Percentiles rank a stretch among this genome's conserved stretches.
These are phyloP conservation scores for Trypanosoma brucei DNA, from an alignment of 208 protist genomes.

Conservation along the genomic window DNA sequence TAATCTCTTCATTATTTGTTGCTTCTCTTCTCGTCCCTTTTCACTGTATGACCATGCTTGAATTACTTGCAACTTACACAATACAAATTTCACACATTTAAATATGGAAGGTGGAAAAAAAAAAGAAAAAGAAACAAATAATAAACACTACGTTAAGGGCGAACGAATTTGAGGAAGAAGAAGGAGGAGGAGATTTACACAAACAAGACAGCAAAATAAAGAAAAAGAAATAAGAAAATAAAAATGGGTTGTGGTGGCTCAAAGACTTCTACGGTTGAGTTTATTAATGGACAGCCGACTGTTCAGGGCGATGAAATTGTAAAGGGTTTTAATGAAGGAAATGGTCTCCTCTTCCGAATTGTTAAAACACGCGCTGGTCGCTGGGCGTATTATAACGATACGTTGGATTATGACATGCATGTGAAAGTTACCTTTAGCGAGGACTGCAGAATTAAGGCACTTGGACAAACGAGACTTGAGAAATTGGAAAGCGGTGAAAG, in stretches of 20 bases:
- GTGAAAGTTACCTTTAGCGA: conserved; percentile 60
- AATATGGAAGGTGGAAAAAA: too few relatives aligned
- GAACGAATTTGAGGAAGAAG: too few relatives aligned
- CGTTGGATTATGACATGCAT: conserved; percentile 69
- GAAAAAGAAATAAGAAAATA: not conserved
- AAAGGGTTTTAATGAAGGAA: conserved; percentile 70
- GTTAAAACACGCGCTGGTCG: conserved; percentile 70
- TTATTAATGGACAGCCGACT: conserved; percentile 65
- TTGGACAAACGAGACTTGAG: conserved; percentile 64
- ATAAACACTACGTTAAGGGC: too few relatives aligned
- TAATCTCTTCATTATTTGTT: too few relatives aligned
- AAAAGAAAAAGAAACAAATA: too few relatives aligned
- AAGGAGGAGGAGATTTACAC: too few relatives aligned
- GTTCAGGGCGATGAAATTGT: conserved; percentile 67
- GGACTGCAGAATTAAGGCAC: conserved; percentile 71
- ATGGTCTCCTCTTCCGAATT: conserved; percentile 82
- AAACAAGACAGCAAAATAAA: too few relatives aligned
- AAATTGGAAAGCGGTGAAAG: conserved; percentile 50
- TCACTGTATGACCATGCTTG: too few relatives aligned
- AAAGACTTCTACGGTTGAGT: conserved; percentile 23
- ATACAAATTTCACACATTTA: too few relatives aligned
- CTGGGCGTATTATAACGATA: conserved; percentile 92
- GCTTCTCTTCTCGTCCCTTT: too few relatives aligned
- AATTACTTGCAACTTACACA: too few relatives aligned
- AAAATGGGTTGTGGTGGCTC: conserved; percentile 79